Conservation (phyloP, 202 grass and related monocot genomes). For the Dendrocalamus latiflorus region DNA sequence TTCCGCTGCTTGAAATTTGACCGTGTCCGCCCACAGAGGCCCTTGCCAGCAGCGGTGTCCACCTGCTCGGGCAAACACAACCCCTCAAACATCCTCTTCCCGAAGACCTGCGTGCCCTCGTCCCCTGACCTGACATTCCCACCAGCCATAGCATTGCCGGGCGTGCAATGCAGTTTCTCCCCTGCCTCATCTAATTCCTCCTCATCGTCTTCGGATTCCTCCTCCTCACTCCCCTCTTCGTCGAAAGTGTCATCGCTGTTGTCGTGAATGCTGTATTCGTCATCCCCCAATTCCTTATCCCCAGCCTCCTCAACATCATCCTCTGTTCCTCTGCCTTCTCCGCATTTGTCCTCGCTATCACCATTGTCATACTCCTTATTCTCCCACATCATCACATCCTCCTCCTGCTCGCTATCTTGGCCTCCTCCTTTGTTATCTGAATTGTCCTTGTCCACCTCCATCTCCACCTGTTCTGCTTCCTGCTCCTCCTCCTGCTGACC, state of each 20-base stretch:
- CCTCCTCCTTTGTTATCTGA: neutral
- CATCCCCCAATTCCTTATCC: conserved; percentile 12
- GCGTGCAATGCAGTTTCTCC: neutral
- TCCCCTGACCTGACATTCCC: neutral
- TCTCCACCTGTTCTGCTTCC: neutral
- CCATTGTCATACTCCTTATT: neutral
- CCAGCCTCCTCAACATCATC: neutral
- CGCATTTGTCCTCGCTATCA: neutral
- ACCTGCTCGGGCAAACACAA: neutral
- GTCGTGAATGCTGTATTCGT: neutral
- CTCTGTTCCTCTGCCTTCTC: neutral
- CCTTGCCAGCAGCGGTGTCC: neutral
- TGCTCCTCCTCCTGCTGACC: neutral
- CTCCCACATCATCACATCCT: neutral
- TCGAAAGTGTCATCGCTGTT: neutral
- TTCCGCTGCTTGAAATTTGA: conserved; percentile 7
- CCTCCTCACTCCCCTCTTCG: neutral
- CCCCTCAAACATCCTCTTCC: conserved; percentile 22
- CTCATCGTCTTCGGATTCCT: neutral
- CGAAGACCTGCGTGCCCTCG: neutral
- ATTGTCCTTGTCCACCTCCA: neutral
- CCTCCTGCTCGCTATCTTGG: neutral
- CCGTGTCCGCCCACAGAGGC: conserved; percentile 11
- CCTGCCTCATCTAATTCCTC: neutral
- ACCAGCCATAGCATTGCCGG: conserved; percentile 1